Evolutionary conservation across 129 eudicot genomes (phyloP).

Genomic region (Deinandra increscens): DNA sequence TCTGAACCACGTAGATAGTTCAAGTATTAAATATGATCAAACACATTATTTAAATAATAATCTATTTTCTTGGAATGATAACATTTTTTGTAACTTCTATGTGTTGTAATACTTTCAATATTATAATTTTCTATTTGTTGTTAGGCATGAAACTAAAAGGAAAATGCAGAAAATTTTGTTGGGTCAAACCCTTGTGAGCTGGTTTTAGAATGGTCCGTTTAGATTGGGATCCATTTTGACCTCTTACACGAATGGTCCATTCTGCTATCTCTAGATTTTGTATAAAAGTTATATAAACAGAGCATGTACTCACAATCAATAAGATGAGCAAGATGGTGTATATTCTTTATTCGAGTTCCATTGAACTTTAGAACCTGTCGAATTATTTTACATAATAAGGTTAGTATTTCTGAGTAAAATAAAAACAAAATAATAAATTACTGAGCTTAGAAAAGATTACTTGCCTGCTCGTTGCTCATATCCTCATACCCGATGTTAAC

Average conservation of each 20-base stretch:
- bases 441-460: conserved; percentile 26
- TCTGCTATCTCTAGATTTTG: not conserved
- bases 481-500: conserved; percentile 93
- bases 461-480: conserved; percentile 92
- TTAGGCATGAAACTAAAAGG: not conserved
- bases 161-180: not conserved
- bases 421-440: not conserved
- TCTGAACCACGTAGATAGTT: not conserved
- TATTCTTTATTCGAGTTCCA: conserved; percentile 75
- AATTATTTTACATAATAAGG: conserved; percentile 6
- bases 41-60: too few species aligned
- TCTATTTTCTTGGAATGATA: not conserved
- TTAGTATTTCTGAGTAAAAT: conserved; percentile 16
- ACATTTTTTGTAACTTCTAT: not conserved
- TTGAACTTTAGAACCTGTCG: conserved; percentile 82
- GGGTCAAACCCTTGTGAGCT: not conserved
- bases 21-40: not conserved
- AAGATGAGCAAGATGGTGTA: conserved; percentile 91
- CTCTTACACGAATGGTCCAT: not conserved
- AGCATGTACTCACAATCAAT: conserved; percentile 69
- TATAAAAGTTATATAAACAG: conserved; percentile 2
- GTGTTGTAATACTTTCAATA: not conserved
- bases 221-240: not conserved
- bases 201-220: not conserved
- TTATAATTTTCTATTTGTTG: not conserved